Conservation (phyloP, 257 asterid species). For the Solanum raphanifolium region DNA sequence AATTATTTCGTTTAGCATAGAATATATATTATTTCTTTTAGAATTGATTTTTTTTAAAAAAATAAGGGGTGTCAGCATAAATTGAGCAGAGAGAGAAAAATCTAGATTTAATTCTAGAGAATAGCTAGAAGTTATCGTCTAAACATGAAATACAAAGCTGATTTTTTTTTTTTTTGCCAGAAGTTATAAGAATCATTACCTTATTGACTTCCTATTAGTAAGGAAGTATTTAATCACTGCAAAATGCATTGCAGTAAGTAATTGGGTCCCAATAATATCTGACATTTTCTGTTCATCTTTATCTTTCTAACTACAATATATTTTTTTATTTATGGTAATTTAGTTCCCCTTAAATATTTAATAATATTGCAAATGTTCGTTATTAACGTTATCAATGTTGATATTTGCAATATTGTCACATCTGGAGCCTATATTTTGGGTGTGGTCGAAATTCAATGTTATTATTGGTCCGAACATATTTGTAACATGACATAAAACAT, state of each 20-base stretch:
- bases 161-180: not conserved
- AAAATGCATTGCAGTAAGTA: not conserved
- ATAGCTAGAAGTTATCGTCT: not conserved
- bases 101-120: not conserved
- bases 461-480: not conserved
- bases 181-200: not conserved
- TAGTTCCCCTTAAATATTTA: not conserved
- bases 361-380: not conserved
- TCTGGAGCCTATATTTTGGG: not conserved
- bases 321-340: not conserved
- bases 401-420: not conserved
- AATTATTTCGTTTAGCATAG: no score
- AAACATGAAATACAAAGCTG: not conserved
- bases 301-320: not conserved
- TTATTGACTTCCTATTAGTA: not conserved
- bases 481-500: no score
- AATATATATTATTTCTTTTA: no score
- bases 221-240: not conserved
- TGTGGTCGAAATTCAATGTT: not conserved
- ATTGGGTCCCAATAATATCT: not conserved
- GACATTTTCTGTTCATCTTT: not conserved
- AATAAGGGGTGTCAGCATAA: no score
- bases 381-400: no score
- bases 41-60: no score
- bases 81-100: no score